Base-by-base conservation (phyloP, 2,329 filamentous ascomycete species). In the Neofusicoccum cordaticola region DNA sequence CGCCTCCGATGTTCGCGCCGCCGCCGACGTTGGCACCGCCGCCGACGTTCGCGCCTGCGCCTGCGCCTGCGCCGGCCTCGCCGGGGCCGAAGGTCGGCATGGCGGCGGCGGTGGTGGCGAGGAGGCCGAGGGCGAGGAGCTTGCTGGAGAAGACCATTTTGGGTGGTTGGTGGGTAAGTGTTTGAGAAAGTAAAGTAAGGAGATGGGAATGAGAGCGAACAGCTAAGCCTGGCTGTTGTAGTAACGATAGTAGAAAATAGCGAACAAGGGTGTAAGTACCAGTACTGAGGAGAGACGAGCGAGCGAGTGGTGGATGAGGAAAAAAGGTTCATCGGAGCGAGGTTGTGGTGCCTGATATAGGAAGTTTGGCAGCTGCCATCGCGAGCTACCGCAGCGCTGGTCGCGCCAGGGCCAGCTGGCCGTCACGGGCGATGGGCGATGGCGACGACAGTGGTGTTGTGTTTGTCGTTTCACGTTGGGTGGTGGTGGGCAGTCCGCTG, bases 121-220 rank as follows among this genome's bases (percentile, higher is more conserved):
- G n/a, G 53, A 58, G 53, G 27, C 19, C 41, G 37, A 58, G 31
- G 39, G 53, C 39, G 53, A 44, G 2, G 53, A 58, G 53, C 22
- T 58, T 58, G 22, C 34, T 44, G 53, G 53, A 58, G 53, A 45
- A 58, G 39, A 58, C 53, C 53, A 58, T 58, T 44, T 39, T 39
- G 37, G 37, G 37, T 39, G 9, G 6, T 58, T 58, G 34, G 17
- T 41, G 13, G 22, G 34, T 13, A 6, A 4, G 2, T 44, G 37
- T 22, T 22, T 22, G 22, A 3, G 22, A 22, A 22, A 22, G 22
- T 39, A 39, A 39, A n/a, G 31, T n/a, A 44, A 44, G 7, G 37
- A n/a, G 4, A 11, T 39, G 4, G 1, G 37, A 39, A 12, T 9
- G 39, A 27, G 17, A 19, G 53, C 27, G 35, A 58, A 35, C 53